Evolutionary conservation across 768 basidiomycete genomes (phyloP).

Genomic region (Leccinum longicurvipes): DNA sequence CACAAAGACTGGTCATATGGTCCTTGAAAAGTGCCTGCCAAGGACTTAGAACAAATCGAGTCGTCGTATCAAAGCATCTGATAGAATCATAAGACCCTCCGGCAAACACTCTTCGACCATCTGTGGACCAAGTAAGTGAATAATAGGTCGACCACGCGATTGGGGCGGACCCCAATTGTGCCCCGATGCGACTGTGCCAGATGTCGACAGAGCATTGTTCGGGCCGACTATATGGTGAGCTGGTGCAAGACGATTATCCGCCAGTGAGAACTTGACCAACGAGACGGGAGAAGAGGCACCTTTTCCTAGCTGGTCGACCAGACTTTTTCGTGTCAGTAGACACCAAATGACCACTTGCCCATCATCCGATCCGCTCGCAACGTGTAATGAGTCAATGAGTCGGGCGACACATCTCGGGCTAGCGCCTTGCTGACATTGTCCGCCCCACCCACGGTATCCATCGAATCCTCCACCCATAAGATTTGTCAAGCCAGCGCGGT

Average conservation of each 20-base stretch:
- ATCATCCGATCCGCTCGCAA: conserved; percentile 1
- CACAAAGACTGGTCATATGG: conserved; percentile 4
- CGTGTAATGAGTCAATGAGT: neutral
- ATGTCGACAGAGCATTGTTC: neutral
- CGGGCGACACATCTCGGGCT: conserved; percentile 6
- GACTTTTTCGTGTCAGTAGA: neutral
- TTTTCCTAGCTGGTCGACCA: conserved; percentile 1
- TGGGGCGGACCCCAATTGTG: neutral
- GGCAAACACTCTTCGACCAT: conserved; percentile 11
- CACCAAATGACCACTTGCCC: conserved; percentile 7
- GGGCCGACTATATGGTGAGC: neutral
- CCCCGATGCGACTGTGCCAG: conserved; percentile 12
- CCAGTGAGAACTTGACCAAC: conserved; percentile 16
- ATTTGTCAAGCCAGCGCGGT: too few relatives aligned
- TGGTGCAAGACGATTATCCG: conserved; percentile 7
- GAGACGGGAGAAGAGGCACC: neutral
- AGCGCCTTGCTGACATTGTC: conserved; percentile 7
- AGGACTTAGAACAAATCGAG: neutral
- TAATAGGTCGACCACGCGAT: neutral
- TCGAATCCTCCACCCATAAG: too few relatives aligned
- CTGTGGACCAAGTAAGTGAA: conserved; percentile 16
- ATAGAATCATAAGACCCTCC: conserved; percentile 9
- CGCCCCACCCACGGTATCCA: too few relatives aligned
- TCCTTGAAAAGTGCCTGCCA: neutral
- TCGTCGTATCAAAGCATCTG: conserved; percentile 5